Evolutionary conservation across 1,284 basidiomycete genomes (phyloP), one percentile per base, ranked within the genome.

Genomic region (Spongispora temasekensis): DNA sequence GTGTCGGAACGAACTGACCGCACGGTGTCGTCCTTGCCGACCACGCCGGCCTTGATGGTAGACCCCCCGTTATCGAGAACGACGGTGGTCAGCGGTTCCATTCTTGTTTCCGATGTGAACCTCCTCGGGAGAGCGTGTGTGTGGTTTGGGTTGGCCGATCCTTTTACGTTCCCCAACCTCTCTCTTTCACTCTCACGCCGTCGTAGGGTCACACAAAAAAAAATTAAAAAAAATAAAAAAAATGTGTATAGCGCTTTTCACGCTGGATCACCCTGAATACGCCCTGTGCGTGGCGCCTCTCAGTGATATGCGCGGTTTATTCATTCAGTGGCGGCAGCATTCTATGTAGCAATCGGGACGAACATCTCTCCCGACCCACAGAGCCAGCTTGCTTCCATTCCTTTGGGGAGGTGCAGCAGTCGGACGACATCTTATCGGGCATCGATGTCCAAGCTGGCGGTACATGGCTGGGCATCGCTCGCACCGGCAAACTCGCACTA

Each of bases 11-110:
- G 30, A 12, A 65, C 69, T 52, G 44, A 67, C 68, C 64, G 65
- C 58, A 63, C 58, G 51, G 62, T 61, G 60, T 64, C 70, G 59
- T 72, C 68, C 66, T 67, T 62, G 58, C 75, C 72, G 57, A 71
- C 67, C 17, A 80, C 75, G n/a, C 91, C 90, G 12, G 85, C 83
- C 72, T 96, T 97, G 75, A 96, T 88, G 3, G 84, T 85, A 57
- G 83, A 86, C 12, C 86, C 94, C 48, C 94, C 94, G 75, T 96
- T 97, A 72, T 96, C 94, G 48, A 95, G 80, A 10, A 95, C 80
- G 61, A 94, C 78, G 19, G 86, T 79, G 4, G 81, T 73, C 40
- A 74, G 58, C 46, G 75, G 65, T 40, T 76, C 70, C 82, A 84
- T 84, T 30, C n/a, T n/a, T n/a, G n/a, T n/a, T n/a, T n/a, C n/a